Evolutionary conservation across 2,329 filamentous ascomycete species (phyloP).

Genomic region (Ophiostoma himal-ulmi): DNA sequence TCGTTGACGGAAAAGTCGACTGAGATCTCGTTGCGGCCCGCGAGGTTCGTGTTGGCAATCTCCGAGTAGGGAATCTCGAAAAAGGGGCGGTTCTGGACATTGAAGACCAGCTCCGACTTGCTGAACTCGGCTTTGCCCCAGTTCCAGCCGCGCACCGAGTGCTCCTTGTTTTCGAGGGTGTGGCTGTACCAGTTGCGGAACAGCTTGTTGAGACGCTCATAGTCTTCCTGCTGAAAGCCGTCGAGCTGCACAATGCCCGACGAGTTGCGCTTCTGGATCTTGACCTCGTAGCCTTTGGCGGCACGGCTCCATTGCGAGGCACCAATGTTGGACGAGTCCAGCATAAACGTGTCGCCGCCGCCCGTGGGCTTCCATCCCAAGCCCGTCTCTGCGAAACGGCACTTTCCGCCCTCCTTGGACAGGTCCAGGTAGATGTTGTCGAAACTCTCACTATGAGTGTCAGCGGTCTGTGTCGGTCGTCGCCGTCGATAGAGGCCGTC

Average conservation of each 20-base stretch:
- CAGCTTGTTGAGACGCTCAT: slow-evolving; percentile 81
- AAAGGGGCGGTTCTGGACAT: slow-evolving; percentile 90
- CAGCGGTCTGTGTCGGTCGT: background rate
- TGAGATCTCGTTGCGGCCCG: slow-evolving; percentile 94
- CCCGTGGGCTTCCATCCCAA: slow-evolving; percentile 89
- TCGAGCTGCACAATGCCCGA: slow-evolving; percentile 88
- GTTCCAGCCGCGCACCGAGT: slow-evolving; percentile 94
- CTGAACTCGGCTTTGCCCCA: slow-evolving; percentile 98
- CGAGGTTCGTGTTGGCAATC: slow-evolving; percentile 95
- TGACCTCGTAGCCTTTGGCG: slow-evolving; percentile 86
- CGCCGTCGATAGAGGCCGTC: background rate
- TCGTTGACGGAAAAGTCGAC: slow-evolving; percentile 83
- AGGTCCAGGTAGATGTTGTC: slow-evolving; percentile 96
- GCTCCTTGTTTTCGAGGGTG: slow-evolving; percentile 85
- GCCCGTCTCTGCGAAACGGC: slow-evolving; percentile 88
- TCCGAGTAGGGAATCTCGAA: slow-evolving; percentile 97
- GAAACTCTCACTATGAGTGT: slow-evolving; percentile 68
- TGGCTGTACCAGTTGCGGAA: slow-evolving; percentile 99
- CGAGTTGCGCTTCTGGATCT: slow-evolving; percentile 77
- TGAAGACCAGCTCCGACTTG: slow-evolving; percentile 92
- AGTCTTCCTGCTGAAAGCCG: slow-evolving; percentile 91
- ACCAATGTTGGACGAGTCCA: slow-evolving; percentile 79
- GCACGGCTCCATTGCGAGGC: slow-evolving; percentile 93
- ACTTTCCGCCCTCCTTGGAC: slow-evolving; percentile 86
- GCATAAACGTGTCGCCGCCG: slow-evolving; percentile 87